phyloP scores from a whole-genome alignment of 2,329 filamentous ascomycete species.

The Paraphaeosphaeria minitans region DNA sequence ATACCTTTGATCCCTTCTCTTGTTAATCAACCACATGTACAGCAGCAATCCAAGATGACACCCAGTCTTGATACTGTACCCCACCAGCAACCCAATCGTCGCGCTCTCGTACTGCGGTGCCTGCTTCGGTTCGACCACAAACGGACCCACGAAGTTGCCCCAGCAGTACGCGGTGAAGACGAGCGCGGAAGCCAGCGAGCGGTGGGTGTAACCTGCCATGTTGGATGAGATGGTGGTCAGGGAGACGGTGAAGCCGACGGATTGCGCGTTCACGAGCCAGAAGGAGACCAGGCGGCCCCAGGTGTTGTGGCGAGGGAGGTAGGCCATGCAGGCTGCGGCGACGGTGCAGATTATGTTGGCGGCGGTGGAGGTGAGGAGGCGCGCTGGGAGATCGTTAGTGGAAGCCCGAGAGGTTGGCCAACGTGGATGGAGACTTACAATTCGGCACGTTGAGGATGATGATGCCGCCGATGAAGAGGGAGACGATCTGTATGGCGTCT shows the following conservation, averaged over 20 bases:
- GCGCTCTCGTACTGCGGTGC: constrained; percentile 43
- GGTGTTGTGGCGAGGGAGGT: constrained; percentile 40
- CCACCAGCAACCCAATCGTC: constrained; percentile 48
- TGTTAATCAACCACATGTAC: constrained; percentile 46
- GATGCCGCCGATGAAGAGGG: constrained; percentile 39
- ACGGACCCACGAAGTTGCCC: constrained; percentile 47
- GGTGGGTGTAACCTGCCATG: constrained; percentile 48
- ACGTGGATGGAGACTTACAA: constrained; percentile 14
- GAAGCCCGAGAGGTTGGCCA: too few relatives aligned
- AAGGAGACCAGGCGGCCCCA: constrained; percentile 46
- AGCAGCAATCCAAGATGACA: constrained; percentile 44
- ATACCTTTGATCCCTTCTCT: constrained; percentile 41
- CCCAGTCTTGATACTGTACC: constrained; percentile 47
- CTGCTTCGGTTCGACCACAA: constrained; percentile 44
- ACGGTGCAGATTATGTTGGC: constrained; percentile 46
- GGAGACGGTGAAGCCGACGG: constrained; percentile 46
- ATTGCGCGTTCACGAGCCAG: constrained; percentile 48
- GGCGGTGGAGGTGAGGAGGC: constrained; percentile 28
- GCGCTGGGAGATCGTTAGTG: neutral
- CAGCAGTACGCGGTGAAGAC: constrained; percentile 49
- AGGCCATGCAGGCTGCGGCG: constrained; percentile 43
- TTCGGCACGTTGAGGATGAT: constrained; percentile 46
- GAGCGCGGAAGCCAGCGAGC: constrained; percentile 42
- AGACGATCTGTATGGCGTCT: constrained; percentile 47
- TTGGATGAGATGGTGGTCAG: constrained; percentile 45